These are phyloP conservation scores for Tulasnella sp. DNA, from an alignment of 768 basidiomycete genomes.

Conservation along the genomic window DNA sequence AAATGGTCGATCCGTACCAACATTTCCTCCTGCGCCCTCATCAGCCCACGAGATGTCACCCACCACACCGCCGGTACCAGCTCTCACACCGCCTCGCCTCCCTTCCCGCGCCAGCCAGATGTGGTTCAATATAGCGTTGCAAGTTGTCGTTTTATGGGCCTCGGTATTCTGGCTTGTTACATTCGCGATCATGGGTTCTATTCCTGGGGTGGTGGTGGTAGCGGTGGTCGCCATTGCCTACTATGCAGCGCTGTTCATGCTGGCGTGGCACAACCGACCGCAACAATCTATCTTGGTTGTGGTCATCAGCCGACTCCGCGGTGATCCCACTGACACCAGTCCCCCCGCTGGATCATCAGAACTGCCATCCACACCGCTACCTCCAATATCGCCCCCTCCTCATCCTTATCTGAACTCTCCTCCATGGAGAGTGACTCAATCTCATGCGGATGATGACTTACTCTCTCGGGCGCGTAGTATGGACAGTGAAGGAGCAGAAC, in stretches of 20 bases:
- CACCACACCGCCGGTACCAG: conserved; percentile 30
- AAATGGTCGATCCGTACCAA: neutral
- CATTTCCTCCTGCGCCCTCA: neutral
- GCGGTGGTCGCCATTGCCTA: conserved; percentile 57
- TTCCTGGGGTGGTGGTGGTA: conserved; percentile 58
- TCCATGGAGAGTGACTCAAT: conserved; percentile 45
- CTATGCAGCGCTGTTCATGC: conserved; percentile 50
- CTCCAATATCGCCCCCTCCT: conserved; percentile 39
- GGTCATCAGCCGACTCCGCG: conserved; percentile 36
- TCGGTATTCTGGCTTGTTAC: conserved; percentile 51
- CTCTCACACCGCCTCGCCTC: conserved; percentile 32
- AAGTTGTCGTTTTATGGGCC: conserved; percentile 47
- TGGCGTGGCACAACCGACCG: conserved; percentile 59
- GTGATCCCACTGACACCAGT: conserved; percentile 39
- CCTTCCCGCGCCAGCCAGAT: neutral
- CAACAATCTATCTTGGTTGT: conserved; percentile 54
- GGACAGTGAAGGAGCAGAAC: conserved; percentile 44
- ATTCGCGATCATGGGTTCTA: conserved; percentile 38
- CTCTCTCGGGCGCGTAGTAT: conserved; percentile 11
- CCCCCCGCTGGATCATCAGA: conserved; percentile 38
- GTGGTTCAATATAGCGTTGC: conserved; percentile 19
- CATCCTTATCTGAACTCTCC: conserved; percentile 37
- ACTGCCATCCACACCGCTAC: conserved; percentile 54
- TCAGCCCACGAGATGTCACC: neutral
- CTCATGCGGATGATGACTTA: conserved; percentile 47